Base-by-base conservation (phyloP, 2,329 filamentous ascomycete genomes). In the Hymenotorrendiella dingleyae region DNA sequence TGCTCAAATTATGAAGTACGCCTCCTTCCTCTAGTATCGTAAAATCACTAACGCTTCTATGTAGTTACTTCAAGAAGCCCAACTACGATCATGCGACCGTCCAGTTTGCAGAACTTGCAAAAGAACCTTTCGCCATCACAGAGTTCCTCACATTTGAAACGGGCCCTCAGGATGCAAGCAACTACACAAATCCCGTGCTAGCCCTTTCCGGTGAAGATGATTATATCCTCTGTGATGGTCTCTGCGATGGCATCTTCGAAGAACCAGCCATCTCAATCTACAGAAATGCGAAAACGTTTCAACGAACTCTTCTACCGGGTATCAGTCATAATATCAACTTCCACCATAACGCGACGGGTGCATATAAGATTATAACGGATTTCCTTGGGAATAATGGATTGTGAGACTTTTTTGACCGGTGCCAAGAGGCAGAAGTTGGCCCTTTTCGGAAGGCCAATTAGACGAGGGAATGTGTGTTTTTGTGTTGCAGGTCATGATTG, bases 241-340 rank as follows among this genome's bases (percentile, higher is more conserved):
- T 56, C 36, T 57, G 49, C 41, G 48, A 26, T 9, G 50, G 54
- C 2, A 43, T 59, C 20, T 49, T 52, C 21, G 52, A 54, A n/a
- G 43, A 54, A 30, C 53, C 51, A 4, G 50, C 47, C 4, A 46
- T 42, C 28, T 47, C 36, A 9, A 29, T 30, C 19, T 50, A 46
- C 35, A 35, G 39, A 2, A 43, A 46, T 26, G 36, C 43, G 19
- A 47, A 26, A 10, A 42, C 44, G 32, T 36, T 47, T 19, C 30
- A 41, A 16, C 39, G 38, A 8, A 39, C 43, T 16, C 23, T 61
- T 6, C 50, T 56, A 36, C 54, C 52, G 8, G 48, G 48, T 3
- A 47, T 50, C 23, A 55, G 54, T 16, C 56, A 60, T 47, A 54
- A 52, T 23, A 49, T 62, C 40, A 51, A 49, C 16, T 42, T 46